Base-by-base conservation (phyloP, 305 asterid species). In the Fraxinus paxiana region DNA sequence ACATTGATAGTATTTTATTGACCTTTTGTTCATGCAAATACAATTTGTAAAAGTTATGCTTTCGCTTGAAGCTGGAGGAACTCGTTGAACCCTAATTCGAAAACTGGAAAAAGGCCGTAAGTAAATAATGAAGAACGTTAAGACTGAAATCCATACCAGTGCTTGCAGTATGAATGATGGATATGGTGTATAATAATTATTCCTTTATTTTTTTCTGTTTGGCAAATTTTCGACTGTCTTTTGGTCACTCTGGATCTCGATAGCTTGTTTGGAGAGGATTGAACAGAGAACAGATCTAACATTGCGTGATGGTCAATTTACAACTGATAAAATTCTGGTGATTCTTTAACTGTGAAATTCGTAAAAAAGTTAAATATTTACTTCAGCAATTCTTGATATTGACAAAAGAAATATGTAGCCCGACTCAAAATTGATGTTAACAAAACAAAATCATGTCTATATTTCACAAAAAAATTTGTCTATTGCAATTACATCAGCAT, bases 1-100 rank as follows among this genome's bases (percentile, higher is more conserved):
- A 22, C 70, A 18, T 35, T 37, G 74, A 43, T 38, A 70, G 51
- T 22, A 79, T 79, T 43, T 79, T 51, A 43, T 61, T 74, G 6
- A 26, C 6, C 17, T 24, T 24, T 26, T 67, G 38, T 30, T 67
- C 9, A 3, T 67, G 74, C 13, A 26, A 28, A 67, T 67, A 18
- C 74, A 6, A 22, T 22, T 3, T 22, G 33, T 61, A 61, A 0
- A 61, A 61, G 33, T 22, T 2, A 1, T n/a, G 61, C 61, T 48
- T 48, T 48, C 17, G 61, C 61, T 48, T n/a, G 20, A 48, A 15
- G 61, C 61, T 48, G 61, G 22, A 48, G 22, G 20, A 4, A 48
- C 54, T 43, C 17, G 54, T 43, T 43, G 54, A 43, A 43, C 54
- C 61, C 22, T 48, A 48, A 48, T 15, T 48, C 2, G 8, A n/a